Percentiles rank a stretch among this genome's conserved stretches.
These are phyloP conservation scores for Tricholoma matsutake DNA, from an alignment of 768 basidiomycete genomes.

Conservation along the genomic window DNA sequence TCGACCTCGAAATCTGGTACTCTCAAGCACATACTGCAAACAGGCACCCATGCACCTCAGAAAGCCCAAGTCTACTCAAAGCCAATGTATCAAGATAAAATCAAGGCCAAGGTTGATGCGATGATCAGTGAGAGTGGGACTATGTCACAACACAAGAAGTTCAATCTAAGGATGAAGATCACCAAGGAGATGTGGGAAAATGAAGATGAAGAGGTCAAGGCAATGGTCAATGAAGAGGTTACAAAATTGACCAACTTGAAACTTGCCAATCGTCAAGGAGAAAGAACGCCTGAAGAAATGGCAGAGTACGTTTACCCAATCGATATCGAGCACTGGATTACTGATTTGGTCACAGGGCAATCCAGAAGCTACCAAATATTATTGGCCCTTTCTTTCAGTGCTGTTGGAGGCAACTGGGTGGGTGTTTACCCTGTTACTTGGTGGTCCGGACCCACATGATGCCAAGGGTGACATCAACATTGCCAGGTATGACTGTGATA, in stretches of 20 bases:
- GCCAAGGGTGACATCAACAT: constrained; percentile 2
- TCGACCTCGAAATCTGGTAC: background rate
- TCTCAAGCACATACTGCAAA: background rate
- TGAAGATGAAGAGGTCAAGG: background rate
- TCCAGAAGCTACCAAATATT: background rate
- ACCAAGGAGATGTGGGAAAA: constrained; percentile 5
- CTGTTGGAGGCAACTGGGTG: background rate
- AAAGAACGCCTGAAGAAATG: too few relatives aligned
- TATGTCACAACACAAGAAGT: too few relatives aligned
- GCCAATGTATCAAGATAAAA: too few relatives aligned
- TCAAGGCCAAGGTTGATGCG: too few relatives aligned
- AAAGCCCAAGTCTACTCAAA: too few relatives aligned
- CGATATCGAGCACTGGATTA: background rate
- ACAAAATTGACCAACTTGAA: background rate
- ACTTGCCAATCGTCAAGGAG: too few relatives aligned
- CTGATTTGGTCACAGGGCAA: background rate
- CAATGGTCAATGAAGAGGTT: constrained; percentile 2
- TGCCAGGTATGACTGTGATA: constrained; percentile 3
- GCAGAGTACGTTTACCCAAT: background rate
- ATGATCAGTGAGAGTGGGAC: too few relatives aligned
- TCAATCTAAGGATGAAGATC: too few relatives aligned
- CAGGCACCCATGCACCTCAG: background rate
- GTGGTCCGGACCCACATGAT: background rate
- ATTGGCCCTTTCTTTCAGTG: background rate
- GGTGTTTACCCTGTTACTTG: background rate